phyloP scores from a whole-genome alignment of 2,329 filamentous ascomycete genomes.

The Fusarium sp. region DNA sequence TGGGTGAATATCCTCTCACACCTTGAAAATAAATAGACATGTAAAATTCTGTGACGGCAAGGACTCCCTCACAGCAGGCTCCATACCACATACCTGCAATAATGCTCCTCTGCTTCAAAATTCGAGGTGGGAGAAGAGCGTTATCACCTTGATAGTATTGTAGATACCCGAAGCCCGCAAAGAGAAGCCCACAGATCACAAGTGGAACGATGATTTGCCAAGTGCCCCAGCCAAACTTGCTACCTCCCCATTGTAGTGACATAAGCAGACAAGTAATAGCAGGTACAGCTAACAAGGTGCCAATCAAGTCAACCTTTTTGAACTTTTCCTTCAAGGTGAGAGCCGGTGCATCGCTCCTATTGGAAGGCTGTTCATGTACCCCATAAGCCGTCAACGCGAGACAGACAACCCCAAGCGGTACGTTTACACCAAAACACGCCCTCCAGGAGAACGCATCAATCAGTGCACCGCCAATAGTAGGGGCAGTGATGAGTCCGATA shows the following conservation, averaged over 20 bases:
- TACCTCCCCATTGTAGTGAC: conserved; percentile 45
- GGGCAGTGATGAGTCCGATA: conserved; percentile 37
- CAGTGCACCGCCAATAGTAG: conserved; percentile 37
- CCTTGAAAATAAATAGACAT: conserved; percentile 49
- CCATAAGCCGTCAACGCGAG: conserved; percentile 37
- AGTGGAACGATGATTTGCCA: conserved; percentile 43
- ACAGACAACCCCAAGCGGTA: conserved; percentile 35
- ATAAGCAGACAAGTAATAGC: conserved; percentile 42
- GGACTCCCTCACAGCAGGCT: conserved; percentile 41
- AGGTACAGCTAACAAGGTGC: conserved; percentile 29
- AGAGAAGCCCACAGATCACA: conserved; percentile 19
- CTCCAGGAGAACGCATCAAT: conserved; percentile 44
- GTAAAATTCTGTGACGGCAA: conserved; percentile 46
- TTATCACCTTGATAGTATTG: conserved; percentile 38
- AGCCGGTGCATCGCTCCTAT: neutral
- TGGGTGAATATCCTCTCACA: conserved; percentile 40
- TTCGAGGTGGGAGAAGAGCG: conserved; percentile 34
- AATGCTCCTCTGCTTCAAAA: conserved; percentile 45
- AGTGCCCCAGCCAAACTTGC: conserved; percentile 42
- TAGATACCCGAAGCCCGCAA: conserved; percentile 34
- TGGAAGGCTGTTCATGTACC: conserved; percentile 30
- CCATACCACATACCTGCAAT: conserved; percentile 44
- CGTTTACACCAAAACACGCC: conserved; percentile 45
- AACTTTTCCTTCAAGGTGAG: conserved; percentile 34
- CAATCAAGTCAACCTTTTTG: conserved; percentile 33